Conservation (phyloP, 192 early-diverging fungal genomes). For the Kappamyces sp. region DNA sequence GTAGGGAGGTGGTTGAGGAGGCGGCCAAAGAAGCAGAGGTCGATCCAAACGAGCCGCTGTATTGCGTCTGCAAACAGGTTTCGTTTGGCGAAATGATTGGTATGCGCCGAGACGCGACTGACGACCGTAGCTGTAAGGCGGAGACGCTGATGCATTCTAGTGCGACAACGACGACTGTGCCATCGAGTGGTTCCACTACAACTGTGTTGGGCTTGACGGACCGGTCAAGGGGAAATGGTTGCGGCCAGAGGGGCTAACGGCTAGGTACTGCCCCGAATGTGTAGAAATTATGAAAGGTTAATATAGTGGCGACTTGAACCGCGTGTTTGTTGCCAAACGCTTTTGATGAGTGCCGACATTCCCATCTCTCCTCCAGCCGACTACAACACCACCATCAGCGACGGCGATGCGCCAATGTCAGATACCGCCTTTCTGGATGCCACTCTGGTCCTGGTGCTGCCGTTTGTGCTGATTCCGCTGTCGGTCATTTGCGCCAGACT, state of each 20-base stretch:
- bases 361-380: background rate
- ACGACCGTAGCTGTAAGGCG: background rate
- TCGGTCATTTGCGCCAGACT: constrained; percentile 33
- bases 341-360: background rate
- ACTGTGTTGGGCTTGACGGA: constrained; percentile 80
- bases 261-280: constrained; percentile 76
- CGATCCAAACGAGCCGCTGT: constrained; percentile 94
- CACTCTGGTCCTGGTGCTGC: constrained; percentile 29
- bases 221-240: constrained; percentile 88
- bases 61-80: constrained; percentile 94
- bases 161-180: constrained; percentile 84
- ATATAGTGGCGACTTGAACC: background rate
- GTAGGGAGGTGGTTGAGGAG: constrained; percentile 11
- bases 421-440: constrained; percentile 32
- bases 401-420: constrained; percentile 24
- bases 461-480: constrained; percentile 43
- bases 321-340: constrained; percentile 2
- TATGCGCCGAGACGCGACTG: constrained; percentile 13
- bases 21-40: constrained; percentile 41
- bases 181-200: constrained; percentile 97
- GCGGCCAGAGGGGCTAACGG: too few species aligned
- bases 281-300: constrained; percentile 34
- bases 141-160: background rate
- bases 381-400: constrained; percentile 7
- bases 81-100: constrained; percentile 97